Base-by-base conservation (phyloP, 2,329 filamentous ascomycete genomes). In the Massarina eburnea region DNA sequence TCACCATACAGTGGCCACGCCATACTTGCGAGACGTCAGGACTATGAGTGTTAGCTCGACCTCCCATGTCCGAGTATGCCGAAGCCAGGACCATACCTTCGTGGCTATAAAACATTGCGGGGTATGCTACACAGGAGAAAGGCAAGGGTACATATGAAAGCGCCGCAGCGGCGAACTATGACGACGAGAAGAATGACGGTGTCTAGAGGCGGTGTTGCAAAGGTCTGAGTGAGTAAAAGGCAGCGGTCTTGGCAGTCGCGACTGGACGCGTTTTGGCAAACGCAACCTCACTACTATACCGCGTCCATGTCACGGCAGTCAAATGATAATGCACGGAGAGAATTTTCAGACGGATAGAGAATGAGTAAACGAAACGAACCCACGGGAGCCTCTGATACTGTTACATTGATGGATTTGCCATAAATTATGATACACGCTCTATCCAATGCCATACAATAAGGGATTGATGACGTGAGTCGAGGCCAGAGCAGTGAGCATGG, bases 1-100 rank as follows among this genome's bases (percentile, higher is more conserved):
- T 62, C 77, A 95, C 92, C 94, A 99, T 49, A 99, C 86, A 2
- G 92, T 99, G 12, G 92, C 88, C 46, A 99, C 88, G 45, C 94
- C 94, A 80, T 96, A 88, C 67, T 94, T 86, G 64, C 84, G 84
- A 51, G 82, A 92, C 3, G 85, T 94, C 44, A 99, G 82, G 48
- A 99, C 82, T 84, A 40, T 24, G 18, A 45, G 27, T 3, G 51
- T 71, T 24, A 71, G 62, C 42, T n/a, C 9, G 14, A 6, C 8
- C 39, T 17, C 37, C 54, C 18, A 24, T 19, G 8, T 41, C 30
- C 8, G 15, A 43, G 22, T 29, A 30, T 27, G 33, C 35, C 35
- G 46, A 43, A 27, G 12, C 2, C 26, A 34, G 12, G 21, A 39
- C 19, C 85, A 66, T 76, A 94, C 92, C 89, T 73, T 96, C 91